phyloP scores from a whole-genome alignment of 1,284 basidiomycete genomes.

The Leccinum fuscescens region DNA sequence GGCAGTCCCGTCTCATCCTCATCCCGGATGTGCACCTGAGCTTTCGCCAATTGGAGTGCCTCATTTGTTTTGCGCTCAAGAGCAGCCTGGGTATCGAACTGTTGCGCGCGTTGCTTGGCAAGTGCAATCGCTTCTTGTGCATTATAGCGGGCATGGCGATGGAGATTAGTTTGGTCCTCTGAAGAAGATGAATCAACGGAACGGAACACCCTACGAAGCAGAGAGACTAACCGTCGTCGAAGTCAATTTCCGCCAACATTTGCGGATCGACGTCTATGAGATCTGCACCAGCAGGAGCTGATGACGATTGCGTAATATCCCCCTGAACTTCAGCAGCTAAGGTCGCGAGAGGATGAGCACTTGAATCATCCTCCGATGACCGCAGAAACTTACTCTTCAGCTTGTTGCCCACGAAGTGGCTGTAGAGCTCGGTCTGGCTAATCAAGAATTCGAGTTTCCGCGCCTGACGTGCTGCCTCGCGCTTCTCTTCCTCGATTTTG shows the following conservation, averaged over 20 bases:
- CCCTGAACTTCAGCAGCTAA: constrained; percentile 89
- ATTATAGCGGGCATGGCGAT: constrained; percentile 85
- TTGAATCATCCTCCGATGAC: constrained; percentile 9
- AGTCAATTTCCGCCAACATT: constrained; percentile 80
- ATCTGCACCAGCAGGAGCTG: constrained; percentile 58
- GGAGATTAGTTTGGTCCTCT: constrained; percentile 89
- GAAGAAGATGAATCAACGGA: constrained; percentile 3
- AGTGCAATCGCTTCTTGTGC: constrained; percentile 88
- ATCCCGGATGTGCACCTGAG: constrained; percentile 57
- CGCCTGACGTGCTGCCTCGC: constrained; percentile 93
- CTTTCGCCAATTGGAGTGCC: constrained; percentile 65
- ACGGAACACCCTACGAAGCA: background rate
- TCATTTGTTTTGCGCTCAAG: constrained; percentile 81
- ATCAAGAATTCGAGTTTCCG: constrained; percentile 99
- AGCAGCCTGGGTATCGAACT: constrained; percentile 83
- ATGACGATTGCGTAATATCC: constrained; percentile 45
- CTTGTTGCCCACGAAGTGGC: constrained; percentile 98
- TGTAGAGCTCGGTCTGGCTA: constrained; percentile 98
- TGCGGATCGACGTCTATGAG: constrained; percentile 51
- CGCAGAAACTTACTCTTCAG: constrained; percentile 75
- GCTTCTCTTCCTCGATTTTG: constrained; percentile 93
- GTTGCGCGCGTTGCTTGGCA: constrained; percentile 78
- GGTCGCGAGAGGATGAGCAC: constrained; percentile 20
- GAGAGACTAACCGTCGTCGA: constrained; percentile 77
- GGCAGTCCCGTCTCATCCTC: constrained; percentile 39